These are phyloP conservation scores for Termitomyces sp. DNA, from an alignment of 768 basidiomycete species.

Conservation along the genomic window DNA sequence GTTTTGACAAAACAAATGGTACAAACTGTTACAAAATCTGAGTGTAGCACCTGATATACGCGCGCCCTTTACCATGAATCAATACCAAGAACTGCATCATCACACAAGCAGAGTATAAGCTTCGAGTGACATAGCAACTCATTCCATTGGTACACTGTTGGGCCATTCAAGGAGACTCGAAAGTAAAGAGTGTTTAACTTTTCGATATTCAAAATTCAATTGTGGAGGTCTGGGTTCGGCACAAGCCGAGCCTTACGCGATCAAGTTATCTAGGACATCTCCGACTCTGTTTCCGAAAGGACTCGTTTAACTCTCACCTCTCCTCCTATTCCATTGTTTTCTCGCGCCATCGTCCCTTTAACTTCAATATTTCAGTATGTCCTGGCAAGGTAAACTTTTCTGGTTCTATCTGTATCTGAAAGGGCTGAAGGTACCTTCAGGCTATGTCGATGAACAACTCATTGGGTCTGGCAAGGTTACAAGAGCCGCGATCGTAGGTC, in stretches of 20 bases:
- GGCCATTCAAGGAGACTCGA: no score
- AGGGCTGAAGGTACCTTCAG: slow-evolving; percentile 31
- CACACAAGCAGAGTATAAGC: no score
- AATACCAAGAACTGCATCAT: no score
- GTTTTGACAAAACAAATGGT: no score
- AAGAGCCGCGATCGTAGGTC: slow-evolving; percentile 75
- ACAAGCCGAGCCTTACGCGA: slow-evolving; percentile 7
- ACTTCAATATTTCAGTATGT: slow-evolving; percentile 40
- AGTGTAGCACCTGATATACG: no score
- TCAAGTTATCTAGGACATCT: slow-evolving; percentile 13
- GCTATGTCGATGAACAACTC: slow-evolving; percentile 80
- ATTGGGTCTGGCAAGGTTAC: slow-evolving; percentile 69
- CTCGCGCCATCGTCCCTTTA: background rate
- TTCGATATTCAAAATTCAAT: no score
- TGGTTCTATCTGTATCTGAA: background rate
- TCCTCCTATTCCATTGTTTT: slow-evolving; percentile 6
- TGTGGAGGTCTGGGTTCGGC: background rate
- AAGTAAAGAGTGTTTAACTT: no score
- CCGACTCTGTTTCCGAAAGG: slow-evolving; percentile 10
- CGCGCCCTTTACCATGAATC: no score
- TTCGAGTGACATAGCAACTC: no score
- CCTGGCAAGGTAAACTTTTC: slow-evolving; percentile 58
- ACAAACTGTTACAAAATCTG: no score
- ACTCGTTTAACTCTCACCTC: background rate
- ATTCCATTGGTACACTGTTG: no score